Base-by-base conservation (phyloP, 441 rosid genomes). In the Cnidoscolus chayamansa region DNA sequence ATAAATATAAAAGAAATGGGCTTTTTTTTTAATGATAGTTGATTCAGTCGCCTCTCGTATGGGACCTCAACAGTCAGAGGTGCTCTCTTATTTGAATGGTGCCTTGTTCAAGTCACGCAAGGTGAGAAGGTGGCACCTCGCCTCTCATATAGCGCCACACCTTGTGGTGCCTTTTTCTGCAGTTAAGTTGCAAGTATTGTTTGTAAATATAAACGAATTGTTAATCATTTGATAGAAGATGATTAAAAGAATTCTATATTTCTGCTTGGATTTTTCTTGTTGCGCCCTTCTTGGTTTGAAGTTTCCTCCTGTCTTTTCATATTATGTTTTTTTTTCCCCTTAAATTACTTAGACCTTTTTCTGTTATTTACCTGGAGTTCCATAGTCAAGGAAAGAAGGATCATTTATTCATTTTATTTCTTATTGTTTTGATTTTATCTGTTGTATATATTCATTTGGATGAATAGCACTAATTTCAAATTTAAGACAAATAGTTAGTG, bases 121-220 rank as follows among this genome's bases (percentile, higher is more conserved):
- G 25, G 25, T 25, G 25, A 25, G 25, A 25, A 25, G 25, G 25
- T 25, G 25, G 25, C 25, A 25, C 25, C 25, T 25, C 25, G 25
- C 25, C 25, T 25, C 25, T 25, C 25, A 25, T 25, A 25, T 25
- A 25, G 25, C 25, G 25, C 25, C 25, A 25, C 25, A 25, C 25
- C 25, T 25, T 25, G 25, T 25, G 25, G 25, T 25, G 25, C 25
- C 25, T 25, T 25, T 25, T 25, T 30, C 16, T 32, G 53, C 20
- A 67, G 47, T 61, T 68, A 68, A 54, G 62, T 43, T 50, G 63
- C 59, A 35, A 73, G 9, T 40, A 60, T 53, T 74, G 63, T 70
- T 63, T 75, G 74, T 75, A 69, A 48, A 64, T 75, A 59, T 64
- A 56, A 75, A 47, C 68, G 61, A 17, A 31, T 68, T 43, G 63